These are phyloP conservation scores for Tylopilus vinaceipallidus DNA, from an alignment of 768 basidiomycete species.

Conservation along the genomic window DNA sequence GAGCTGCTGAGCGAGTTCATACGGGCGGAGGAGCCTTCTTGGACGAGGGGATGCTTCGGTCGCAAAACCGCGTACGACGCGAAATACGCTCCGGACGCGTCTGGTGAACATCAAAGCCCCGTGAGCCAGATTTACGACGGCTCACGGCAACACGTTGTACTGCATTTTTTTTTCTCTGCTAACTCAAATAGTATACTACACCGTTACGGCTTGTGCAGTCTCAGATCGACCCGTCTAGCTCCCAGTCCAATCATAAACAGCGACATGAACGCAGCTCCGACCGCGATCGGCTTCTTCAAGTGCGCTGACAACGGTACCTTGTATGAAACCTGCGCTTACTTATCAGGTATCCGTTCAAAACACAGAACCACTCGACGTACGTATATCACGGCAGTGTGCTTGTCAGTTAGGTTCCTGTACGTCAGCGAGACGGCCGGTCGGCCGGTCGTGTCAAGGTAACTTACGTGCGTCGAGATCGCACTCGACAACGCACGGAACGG, in stretches of 20 bases:
- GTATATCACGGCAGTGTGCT: slow-evolving; percentile 77
- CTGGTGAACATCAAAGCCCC: slow-evolving; percentile 17
- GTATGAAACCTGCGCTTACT: slow-evolving; percentile 73
- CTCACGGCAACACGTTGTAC: too few relatives aligned
- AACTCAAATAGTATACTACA: neutral
- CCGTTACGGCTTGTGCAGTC: slow-evolving; percentile 41
- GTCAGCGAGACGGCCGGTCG: slow-evolving; percentile 74
- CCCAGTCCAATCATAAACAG: slow-evolving; percentile 54
- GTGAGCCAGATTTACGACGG: slow-evolving; percentile 1
- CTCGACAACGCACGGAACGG: slow-evolving; percentile 77
- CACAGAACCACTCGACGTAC: slow-evolving; percentile 48
- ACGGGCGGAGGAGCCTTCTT: slow-evolving; percentile 51
- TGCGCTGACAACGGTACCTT: slow-evolving; percentile 77
- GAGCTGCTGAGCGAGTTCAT: slow-evolving; percentile 57
- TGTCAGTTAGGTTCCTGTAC: slow-evolving; percentile 75
- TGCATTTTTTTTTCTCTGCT: slow-evolving; percentile 1
- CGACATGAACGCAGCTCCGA: slow-evolving; percentile 65
- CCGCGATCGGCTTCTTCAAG: slow-evolving; percentile 81
- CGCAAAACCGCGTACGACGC: slow-evolving; percentile 6
- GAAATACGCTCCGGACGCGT: neutral
- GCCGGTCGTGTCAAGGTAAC: slow-evolving; percentile 91
- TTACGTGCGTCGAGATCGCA: slow-evolving; percentile 63
- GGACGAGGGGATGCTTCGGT: neutral
- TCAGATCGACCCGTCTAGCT: slow-evolving; percentile 51
- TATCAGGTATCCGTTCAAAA: slow-evolving; percentile 9